These are phyloP conservation scores for Grifola frondosa DNA, from an alignment of 1,284 basidiomycete species.

Conservation along the genomic window DNA sequence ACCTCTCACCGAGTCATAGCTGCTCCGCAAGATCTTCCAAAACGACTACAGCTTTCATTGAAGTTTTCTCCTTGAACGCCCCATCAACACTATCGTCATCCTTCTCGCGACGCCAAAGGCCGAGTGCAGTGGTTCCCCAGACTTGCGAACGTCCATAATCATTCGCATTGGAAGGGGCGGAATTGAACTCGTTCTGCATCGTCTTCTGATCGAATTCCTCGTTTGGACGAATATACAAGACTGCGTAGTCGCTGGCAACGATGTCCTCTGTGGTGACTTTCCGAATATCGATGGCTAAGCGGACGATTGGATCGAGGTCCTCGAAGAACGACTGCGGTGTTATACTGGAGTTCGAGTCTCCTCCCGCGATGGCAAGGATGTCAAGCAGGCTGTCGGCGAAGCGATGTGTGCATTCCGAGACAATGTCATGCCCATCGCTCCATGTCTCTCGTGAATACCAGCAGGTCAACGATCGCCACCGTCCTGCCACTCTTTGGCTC, in stretches of 20 bases:
- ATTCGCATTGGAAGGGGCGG: too few species aligned
- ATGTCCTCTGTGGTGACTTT: constrained; percentile 51
- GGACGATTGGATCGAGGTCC: constrained; percentile 40
- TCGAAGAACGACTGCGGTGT: constrained; percentile 28
- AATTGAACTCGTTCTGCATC: constrained; percentile 45
- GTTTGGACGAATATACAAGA: constrained; percentile 31
- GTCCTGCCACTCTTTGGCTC: constrained; percentile 49
- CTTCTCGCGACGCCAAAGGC: too few species aligned
- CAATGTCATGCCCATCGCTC: constrained; percentile 24
- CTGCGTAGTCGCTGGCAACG: constrained; percentile 40
- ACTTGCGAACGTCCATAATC: too few species aligned
- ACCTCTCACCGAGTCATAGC: too few species aligned
- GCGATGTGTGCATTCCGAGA: constrained; percentile 28
- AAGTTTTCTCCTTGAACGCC: too few species aligned
- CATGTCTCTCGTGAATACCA: constrained; percentile 37
- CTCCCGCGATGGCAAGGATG: constrained; percentile 45
- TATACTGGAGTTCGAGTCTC: constrained; percentile 26
- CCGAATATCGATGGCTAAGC: constrained; percentile 45
- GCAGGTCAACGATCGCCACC: constrained; percentile 55
- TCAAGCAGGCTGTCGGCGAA: constrained; percentile 44
- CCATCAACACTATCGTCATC: too few species aligned
- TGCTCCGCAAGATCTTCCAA: too few species aligned
- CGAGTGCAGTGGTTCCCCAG: too few species aligned
- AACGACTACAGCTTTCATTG: too few species aligned
- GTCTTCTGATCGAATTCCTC: constrained; percentile 35